Evolutionary conservation across 2,329 filamentous ascomycete genomes (phyloP), one percentile per base, ranked within the genome.

Genomic region (Chlorencoelia australis): DNA sequence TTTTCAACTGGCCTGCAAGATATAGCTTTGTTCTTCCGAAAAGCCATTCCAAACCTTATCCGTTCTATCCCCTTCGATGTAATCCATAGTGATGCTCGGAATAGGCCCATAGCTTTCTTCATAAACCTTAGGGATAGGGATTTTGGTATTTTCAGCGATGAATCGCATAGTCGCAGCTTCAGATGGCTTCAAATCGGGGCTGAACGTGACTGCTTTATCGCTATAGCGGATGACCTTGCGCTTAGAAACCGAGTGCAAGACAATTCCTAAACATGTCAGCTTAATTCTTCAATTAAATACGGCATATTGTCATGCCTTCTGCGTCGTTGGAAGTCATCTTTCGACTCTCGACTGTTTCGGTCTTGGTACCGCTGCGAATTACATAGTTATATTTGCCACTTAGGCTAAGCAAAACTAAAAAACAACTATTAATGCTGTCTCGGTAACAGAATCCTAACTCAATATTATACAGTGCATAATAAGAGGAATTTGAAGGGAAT

Each of bases 61-160:
- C 11, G 45, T 25, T 4, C 36, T 39, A 1, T 43, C 35, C 4
- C 42, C 42, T 27, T 37, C 29, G 14, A 45, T 35, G 17, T 28
- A 41, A 11, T 45, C 42, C 40, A 45, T 43, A 5, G 34, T 40
- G 11, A 45, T 43, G 21, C 20, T 35, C 3, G 33, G 19, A 8
- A 32, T 14, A 27, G 19, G 22, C 11, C 33, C 29, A 3, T 35
- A 33, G 15, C 13, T 40, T 7, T 21, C 29, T n/a, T 40, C 24
- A 42, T 65, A 54, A 1, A 69, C 54, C 7, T 58, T 56, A 2
- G 67, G 66, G 0, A 68, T 60, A 4, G 66, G 65, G 15, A 70
- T 56, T 2, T 52, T 54, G 4, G 64, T 69, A 33, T 64, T 52
- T 10, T 52, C 30, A 4, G 57, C 52, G 30, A 69, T 42, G 32